Evolutionary conservation across 148 eudicot species (phyloP), one percentile per base, ranked within the genome.

Genomic region (Drosera capensis): DNA sequence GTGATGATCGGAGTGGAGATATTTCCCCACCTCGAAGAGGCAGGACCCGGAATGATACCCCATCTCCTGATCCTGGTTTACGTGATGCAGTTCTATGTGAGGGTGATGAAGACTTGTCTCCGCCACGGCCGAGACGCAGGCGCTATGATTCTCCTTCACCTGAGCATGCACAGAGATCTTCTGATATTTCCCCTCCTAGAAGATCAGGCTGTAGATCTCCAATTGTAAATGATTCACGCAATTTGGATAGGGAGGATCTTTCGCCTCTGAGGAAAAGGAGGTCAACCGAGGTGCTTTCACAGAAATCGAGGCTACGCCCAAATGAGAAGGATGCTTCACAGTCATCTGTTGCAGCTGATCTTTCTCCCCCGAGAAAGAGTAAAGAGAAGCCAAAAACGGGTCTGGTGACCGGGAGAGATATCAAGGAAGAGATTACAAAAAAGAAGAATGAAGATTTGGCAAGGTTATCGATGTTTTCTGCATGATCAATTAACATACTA

Each of bases 331-430:
- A 25, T 42, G 54, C 40, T 11, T 23, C 22, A 37, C 63, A 26
- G 6, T 26, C 35, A 3, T 53, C 59, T 26, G 42, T 30, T 20
- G 58, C 43, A 13, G n/a, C 30, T 35, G 90, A 80, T 70, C 71
- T 80, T 58, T 84, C 90, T 37, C 95, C 88, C 14, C 82, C 80
- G 3, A 68, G 86, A 61, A 73, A 58, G 50, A 48, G 36, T 28
- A 71, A 63, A 37, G 56, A 54, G 37, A 56, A 39, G 38, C 67
- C 68, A 18, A 84, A 66, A 67, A 78, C 85, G 43, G 99, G 99
- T 56, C 59, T 85, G 59, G 67, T 90, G 43, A 65, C 74, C 0
- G 93, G 95, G 17, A 55, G 40, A 64, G 93, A 90, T 47, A 77
- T 90, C 9, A 78, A 73, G 49, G 72, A 80, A 42, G 88, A 80